Percentiles rank a stretch among this genome's conserved stretches.
Conservation (phyloP, 78 protist genomes). For the Polysphondylium violaceum region DNA sequence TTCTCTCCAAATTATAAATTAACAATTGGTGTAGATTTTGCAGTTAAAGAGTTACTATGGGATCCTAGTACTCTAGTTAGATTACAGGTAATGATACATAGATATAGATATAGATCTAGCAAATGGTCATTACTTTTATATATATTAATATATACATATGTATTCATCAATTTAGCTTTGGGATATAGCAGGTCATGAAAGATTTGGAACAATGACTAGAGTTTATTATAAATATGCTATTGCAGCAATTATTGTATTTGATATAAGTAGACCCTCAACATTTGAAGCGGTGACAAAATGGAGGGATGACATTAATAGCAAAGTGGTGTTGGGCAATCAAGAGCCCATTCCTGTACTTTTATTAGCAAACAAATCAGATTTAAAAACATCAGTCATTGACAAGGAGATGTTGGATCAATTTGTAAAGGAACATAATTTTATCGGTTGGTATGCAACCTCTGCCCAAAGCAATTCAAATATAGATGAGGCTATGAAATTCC, state of each 20-base stretch:
- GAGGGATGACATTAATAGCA: conserved; percentile 84
- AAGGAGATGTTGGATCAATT: conserved; percentile 70
- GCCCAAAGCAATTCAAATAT: conserved; percentile 68
- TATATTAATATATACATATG: too few relatives aligned
- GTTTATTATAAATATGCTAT: conserved; percentile 86
- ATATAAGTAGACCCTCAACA: conserved; percentile 74
- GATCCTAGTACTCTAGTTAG: conserved; percentile 53
- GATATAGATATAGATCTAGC: too few relatives aligned
- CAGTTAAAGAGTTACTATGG: conserved; percentile 67
- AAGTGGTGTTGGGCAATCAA: conserved; percentile 79
- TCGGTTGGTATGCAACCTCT: conserved; percentile 85
- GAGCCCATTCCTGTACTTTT: conserved; percentile 82
- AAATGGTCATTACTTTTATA: too few relatives aligned
- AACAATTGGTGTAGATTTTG: conserved; percentile 91
- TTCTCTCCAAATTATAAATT: conserved; percentile 88
- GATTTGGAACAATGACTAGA: conserved; percentile 87
- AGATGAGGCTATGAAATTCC: conserved; percentile 76
- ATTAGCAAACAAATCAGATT: conserved; percentile 84
- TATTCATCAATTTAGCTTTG: conserved; percentile 64
- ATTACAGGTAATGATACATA: conserved; percentile 33
- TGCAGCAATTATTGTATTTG: conserved; percentile 85
- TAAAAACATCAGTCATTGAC: conserved; percentile 20
- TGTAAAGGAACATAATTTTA: conserved; percentile 64
- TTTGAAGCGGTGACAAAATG: conserved; percentile 85
- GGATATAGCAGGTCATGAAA: conserved; percentile 92